A percentile compares a stretch with the other conserved stretches of the same genome.
Conservation (phyloP, 2,329 filamentous ascomycete species). For the Rutstroemia sp. region DNA sequence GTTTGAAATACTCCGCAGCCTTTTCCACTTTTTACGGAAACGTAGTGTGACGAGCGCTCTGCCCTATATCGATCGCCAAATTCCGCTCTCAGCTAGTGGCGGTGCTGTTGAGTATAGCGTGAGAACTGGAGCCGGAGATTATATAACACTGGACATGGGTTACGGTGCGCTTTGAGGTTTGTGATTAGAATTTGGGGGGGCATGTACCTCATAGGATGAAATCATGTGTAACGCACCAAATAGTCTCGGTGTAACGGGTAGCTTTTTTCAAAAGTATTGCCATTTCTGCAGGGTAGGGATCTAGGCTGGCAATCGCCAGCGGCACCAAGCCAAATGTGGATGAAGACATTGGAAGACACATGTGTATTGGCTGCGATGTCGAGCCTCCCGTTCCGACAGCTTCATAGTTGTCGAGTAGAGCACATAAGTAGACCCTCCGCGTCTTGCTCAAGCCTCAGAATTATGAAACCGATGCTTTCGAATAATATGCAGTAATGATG, state of each 20-base stretch:
- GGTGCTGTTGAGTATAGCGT: background rate
- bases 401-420: background rate
- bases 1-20: background rate
- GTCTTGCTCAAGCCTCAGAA: background rate
- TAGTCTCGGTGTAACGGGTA: too few species aligned
- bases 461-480: background rate
- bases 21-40: background rate
- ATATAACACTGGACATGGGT: background rate
- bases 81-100: background rate
- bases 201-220: background rate
- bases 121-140: background rate
- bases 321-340: background rate
- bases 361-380: background rate
- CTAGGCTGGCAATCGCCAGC: background rate
- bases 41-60: background rate
- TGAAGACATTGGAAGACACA: background rate
- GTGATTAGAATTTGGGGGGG: background rate
- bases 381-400: background rate
- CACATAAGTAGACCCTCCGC: background rate
- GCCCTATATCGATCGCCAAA: background rate
- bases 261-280: background rate
- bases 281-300: background rate
- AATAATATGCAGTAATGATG: background rate
- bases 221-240: background rate
- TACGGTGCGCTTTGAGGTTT: background rate